These are phyloP conservation scores for Mortierella claussenii DNA, from an alignment of 192 early-diverging fungal genomes.

Conservation along the genomic window DNA sequence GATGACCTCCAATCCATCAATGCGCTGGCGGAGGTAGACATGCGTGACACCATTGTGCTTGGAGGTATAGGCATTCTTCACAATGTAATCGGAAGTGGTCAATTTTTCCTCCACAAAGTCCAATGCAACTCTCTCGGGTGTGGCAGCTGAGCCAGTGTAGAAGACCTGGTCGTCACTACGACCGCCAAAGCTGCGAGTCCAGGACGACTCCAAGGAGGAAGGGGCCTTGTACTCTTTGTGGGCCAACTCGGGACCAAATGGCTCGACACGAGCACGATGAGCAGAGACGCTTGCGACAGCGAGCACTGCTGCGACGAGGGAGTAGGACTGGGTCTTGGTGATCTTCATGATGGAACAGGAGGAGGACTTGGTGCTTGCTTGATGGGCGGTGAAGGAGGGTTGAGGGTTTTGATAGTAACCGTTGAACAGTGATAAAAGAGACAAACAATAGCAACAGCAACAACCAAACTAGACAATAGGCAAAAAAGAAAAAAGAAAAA, in stretches of 20 bases:
- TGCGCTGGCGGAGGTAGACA: slow-evolving; percentile 81
- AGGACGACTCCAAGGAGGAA: slow-evolving; percentile 6
- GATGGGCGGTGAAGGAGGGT: too few species aligned
- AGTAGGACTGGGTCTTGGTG: slow-evolving; percentile 41
- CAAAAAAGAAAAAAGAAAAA: not conserved
- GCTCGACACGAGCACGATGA: slow-evolving; percentile 40
- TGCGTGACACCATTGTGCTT: slow-evolving; percentile 82
- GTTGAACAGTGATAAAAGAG: not conserved
- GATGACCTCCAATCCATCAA: slow-evolving; percentile 74
- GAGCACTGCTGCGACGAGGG: slow-evolving; percentile 30
- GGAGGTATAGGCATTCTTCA: slow-evolving; percentile 79
- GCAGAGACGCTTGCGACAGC: slow-evolving; percentile 27
- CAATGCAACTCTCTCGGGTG: slow-evolving; percentile 56
- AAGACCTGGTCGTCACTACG: slow-evolving; percentile 12
- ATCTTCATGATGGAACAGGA: slow-evolving; percentile 36
- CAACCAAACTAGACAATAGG: too few species aligned
- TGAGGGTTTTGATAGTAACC: not conserved
- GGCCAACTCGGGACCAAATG: slow-evolving; percentile 52
- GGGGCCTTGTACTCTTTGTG: slow-evolving; percentile 48
- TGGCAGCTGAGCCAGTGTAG: slow-evolving; percentile 22
- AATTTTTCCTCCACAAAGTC: slow-evolving; percentile 59
- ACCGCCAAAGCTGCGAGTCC: slow-evolving; percentile 10
- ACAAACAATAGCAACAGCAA: not conserved
- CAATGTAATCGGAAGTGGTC: slow-evolving; percentile 59
- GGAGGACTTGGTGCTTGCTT: too few species aligned